These are phyloP conservation scores for Trichothecium sympodiale DNA, from an alignment of 2,329 filamentous ascomycete genomes.

Conservation along the genomic window DNA sequence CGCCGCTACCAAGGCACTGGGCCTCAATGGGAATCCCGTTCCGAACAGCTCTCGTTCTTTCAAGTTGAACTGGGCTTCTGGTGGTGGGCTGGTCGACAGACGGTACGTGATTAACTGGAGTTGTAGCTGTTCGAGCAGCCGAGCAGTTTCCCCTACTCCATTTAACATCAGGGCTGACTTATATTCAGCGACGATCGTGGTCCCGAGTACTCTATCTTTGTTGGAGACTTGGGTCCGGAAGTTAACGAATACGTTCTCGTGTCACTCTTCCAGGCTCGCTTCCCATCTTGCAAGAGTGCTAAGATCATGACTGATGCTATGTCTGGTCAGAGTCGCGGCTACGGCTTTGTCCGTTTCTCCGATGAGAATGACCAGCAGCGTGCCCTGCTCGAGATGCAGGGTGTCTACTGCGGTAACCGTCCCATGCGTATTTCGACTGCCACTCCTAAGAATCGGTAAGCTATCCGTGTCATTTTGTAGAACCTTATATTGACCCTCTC, in stretches of 20 bases:
- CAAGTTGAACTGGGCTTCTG: constrained; percentile 99
- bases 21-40: constrained; percentile 77
- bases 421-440: constrained; percentile 98
- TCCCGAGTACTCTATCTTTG: constrained; percentile 94
- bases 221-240: constrained; percentile 93
- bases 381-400: constrained; percentile 95
- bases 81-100: constrained; percentile 87
- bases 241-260: constrained; percentile 98
- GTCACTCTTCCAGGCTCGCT: constrained; percentile 91
- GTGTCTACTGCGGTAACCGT: constrained; percentile 95
- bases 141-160: background rate
- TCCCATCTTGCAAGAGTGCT: constrained; percentile 94
- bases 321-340: constrained; percentile 92
- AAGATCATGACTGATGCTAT: constrained; percentile 99
- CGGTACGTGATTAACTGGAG: constrained; percentile 42
- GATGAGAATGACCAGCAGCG: constrained; percentile 94
- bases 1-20: constrained; percentile 83
- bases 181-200: constrained; percentile 73
- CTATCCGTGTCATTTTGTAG: constrained; percentile 1
- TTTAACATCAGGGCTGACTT: background rate
- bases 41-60: constrained; percentile 92
- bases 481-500: background rate
- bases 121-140: too few species aligned
- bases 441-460: constrained; percentile 81
- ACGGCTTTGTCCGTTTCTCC: constrained; percentile 95